Conservation (phyloP, 176 grass and related monocot genomes). For the Elymus sibiricus region DNA sequence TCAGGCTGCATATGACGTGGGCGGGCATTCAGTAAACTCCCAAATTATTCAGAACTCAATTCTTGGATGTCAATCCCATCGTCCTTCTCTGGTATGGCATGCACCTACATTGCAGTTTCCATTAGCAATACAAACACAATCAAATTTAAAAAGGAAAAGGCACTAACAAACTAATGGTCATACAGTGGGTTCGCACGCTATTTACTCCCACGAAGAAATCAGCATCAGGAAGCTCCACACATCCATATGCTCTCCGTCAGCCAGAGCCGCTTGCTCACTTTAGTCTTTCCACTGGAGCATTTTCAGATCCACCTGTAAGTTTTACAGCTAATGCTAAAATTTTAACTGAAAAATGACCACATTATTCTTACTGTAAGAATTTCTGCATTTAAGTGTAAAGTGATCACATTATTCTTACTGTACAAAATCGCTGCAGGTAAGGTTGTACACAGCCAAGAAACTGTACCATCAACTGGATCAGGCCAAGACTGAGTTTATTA, state of each 20-base stretch:
- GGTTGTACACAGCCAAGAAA: constrained; percentile 79
- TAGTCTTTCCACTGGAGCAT: constrained; percentile 85
- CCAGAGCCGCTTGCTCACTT: constrained; percentile 82
- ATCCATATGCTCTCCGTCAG: constrained; percentile 56
- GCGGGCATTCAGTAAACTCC: constrained; percentile 85
- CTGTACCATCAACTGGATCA: constrained; percentile 64
- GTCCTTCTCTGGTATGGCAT: constrained; percentile 68
- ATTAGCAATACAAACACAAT: not conserved
- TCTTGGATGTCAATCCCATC: constrained; percentile 88
- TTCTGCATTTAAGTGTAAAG: constrained; percentile 3
- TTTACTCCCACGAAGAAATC: constrained; percentile 53
- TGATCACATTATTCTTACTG: not conserved
- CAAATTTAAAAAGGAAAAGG: not conserved
- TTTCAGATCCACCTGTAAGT: constrained; percentile 88
- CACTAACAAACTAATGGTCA: constrained; percentile 14
- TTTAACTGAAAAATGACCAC: not conserved
- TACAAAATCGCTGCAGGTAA: constrained; percentile 56
- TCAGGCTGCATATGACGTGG: constrained; percentile 92
- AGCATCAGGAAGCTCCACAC: constrained; percentile 43
- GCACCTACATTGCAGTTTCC: constrained; percentile 4
- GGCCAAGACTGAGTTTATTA: constrained; percentile 74
- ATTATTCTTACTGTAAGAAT: constrained; percentile 13
- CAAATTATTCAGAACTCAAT: constrained; percentile 82
- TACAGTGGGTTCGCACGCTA: constrained; percentile 61
- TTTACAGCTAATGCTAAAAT: not conserved